Conservation (phyloP, 2,329 filamentous ascomycete species). For the Beauveria australis region DNA sequence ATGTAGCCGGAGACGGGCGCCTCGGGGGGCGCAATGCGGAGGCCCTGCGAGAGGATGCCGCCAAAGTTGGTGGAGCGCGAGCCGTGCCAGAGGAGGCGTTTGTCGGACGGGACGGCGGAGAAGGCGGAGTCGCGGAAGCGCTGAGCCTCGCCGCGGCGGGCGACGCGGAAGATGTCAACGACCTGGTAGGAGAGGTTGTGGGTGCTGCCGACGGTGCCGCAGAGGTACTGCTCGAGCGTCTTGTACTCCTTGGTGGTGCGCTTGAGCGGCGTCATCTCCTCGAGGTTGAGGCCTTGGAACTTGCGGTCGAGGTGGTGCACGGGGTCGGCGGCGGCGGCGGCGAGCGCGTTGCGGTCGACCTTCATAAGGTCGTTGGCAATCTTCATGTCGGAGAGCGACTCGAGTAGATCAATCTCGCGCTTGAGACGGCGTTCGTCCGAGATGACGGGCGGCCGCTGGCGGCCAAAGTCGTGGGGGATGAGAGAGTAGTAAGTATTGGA, state of each 20-base stretch:
- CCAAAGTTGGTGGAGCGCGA: slow-evolving; percentile 77
- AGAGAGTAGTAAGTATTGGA: slow-evolving; percentile 74
- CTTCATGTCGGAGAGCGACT: slow-evolving; percentile 79
- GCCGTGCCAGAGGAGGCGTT: slow-evolving; percentile 80
- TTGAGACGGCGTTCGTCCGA: slow-evolving; percentile 49
- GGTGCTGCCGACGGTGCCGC: slow-evolving; percentile 56
- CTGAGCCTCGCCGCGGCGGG: slow-evolving; percentile 62
- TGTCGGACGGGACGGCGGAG: slow-evolving; percentile 50
- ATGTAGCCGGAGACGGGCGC: slow-evolving; percentile 75
- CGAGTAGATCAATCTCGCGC: slow-evolving; percentile 69
- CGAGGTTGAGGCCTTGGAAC: slow-evolving; percentile 60
- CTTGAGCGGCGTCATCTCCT: slow-evolving; percentile 68
- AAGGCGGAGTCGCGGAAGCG: slow-evolving; percentile 55
- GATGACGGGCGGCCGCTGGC: slow-evolving; percentile 64
- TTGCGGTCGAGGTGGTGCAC: slow-evolving; percentile 64
- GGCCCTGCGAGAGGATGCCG: slow-evolving; percentile 78
- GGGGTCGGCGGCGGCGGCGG: slow-evolving; percentile 35
- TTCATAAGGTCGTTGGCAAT: slow-evolving; percentile 73
- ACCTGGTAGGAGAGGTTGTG: slow-evolving; percentile 55
- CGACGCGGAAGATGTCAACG: slow-evolving; percentile 73
- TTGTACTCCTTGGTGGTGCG: slow-evolving; percentile 52
- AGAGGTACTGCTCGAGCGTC: slow-evolving; percentile 60
- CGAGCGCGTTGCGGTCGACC: slow-evolving; percentile 34
- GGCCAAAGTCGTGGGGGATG: slow-evolving; percentile 76
- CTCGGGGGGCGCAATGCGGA: slow-evolving; percentile 82